A percentile compares a stretch with the other conserved stretches of the same genome.
phyloP scores from a whole-genome alignment of 2,329 filamentous ascomycete species.

The Bipolaris victoriae region DNA sequence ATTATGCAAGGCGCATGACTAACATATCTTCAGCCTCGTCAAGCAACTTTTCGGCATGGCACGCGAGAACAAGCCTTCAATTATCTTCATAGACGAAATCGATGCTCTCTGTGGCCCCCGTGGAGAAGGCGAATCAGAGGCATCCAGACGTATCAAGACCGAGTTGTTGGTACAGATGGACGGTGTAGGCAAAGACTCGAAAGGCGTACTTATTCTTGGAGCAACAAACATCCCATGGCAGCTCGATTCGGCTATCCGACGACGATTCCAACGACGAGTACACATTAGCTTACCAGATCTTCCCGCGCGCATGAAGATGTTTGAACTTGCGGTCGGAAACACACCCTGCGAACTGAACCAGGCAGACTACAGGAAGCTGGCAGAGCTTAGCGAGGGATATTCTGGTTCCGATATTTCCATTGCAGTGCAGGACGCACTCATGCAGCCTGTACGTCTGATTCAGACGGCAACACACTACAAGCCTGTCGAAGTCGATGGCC shows the following conservation, averaged over 20 bases:
- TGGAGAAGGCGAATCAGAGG: slow-evolving; percentile 95
- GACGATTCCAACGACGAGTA: slow-evolving; percentile 93
- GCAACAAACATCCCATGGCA: slow-evolving; percentile 99
- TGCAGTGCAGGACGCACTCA: slow-evolving; percentile 92
- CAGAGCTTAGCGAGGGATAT: slow-evolving; percentile 86
- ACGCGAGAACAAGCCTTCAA: slow-evolving; percentile 95
- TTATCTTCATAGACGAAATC: slow-evolving; percentile 98
- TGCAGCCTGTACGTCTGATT: slow-evolving; percentile 97
- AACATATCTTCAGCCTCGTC: slow-evolving; percentile 69
- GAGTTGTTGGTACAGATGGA: slow-evolving; percentile 99
- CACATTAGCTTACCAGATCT: slow-evolving; percentile 92
- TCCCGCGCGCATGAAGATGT: slow-evolving; percentile 90
- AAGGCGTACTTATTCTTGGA: slow-evolving; percentile 90
- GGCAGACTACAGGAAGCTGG: slow-evolving; percentile 80
- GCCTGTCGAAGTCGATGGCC: slow-evolving; percentile 74
- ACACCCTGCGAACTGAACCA: slow-evolving; percentile 84
- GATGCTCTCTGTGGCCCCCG: slow-evolving; percentile 94
- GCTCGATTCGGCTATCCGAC: slow-evolving; percentile 90
- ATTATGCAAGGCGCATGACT: slow-evolving; percentile 6
- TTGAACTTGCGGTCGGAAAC: slow-evolving; percentile 90
- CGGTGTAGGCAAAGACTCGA: slow-evolving; percentile 93
- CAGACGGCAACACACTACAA: slow-evolving; percentile 98
- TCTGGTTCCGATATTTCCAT: slow-evolving; percentile 96
- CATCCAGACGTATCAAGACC: slow-evolving; percentile 96
- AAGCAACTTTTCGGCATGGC: slow-evolving; percentile 98